Percentiles rank a stretch among this genome's conserved stretches.
Conservation (phyloP, 2,329 filamentous ascomycete genomes). For the Aspergillus arachidicola region DNA sequence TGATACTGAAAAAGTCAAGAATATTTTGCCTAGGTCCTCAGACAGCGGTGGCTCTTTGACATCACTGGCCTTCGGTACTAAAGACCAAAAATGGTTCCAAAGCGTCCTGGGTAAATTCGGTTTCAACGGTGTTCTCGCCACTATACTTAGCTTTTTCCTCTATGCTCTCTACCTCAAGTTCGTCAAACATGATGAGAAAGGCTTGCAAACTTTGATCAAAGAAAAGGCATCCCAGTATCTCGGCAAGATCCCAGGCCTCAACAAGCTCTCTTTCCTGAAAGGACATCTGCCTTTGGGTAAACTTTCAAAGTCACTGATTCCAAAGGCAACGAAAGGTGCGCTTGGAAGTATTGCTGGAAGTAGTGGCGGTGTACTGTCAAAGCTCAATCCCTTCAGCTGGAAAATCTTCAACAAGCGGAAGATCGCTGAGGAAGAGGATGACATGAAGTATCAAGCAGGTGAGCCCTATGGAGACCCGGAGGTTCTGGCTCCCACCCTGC, state of each 20-base stretch:
- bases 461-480: conserved; percentile 11
- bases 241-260: conserved; percentile 2
- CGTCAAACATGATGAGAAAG: neutral
- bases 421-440: conserved; percentile 16
- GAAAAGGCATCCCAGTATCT: conserved; percentile 1
- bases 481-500: conserved; percentile 66
- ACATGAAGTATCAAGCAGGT: conserved; percentile 16
- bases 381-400: conserved; percentile 9
- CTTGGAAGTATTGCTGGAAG: conserved; percentile 11
- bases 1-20: neutral
- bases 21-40: neutral
- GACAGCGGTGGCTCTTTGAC: neutral
- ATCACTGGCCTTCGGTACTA: neutral
- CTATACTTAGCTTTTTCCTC: neutral
- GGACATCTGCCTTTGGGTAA: neutral
- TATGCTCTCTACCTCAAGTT: neutral
- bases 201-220: neutral
- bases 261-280: neutral
- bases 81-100: neutral
- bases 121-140: neutral
- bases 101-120: neutral
- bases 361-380: conserved; percentile 7
- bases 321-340: neutral
- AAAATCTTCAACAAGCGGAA: conserved; percentile 12
- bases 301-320: neutral